These are phyloP conservation scores for Scedosporium apiospermum DNA, from an alignment of 2,329 filamentous ascomycete species.

Conservation along the genomic window DNA sequence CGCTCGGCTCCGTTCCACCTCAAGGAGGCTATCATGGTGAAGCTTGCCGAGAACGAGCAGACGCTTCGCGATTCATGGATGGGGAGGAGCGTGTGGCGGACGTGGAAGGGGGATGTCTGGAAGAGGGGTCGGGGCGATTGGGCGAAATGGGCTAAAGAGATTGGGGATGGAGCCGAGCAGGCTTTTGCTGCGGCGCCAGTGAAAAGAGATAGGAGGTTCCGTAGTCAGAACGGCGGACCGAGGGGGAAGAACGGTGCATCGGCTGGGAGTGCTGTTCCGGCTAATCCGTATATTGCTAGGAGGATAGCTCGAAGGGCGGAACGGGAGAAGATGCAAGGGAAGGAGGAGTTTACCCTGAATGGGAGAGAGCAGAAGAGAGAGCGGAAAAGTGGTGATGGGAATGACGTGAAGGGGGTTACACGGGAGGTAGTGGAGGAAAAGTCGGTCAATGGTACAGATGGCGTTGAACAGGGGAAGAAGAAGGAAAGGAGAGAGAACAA, in stretches of 20 bases:
- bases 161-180: neutral
- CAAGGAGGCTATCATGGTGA: conserved; percentile 44
- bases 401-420: neutral
- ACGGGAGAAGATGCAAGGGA: conserved; percentile 2
- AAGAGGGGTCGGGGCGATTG: conserved; percentile 42
- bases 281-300: conserved; percentile 5
- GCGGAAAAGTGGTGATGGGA: neutral
- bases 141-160: conserved; percentile 46
- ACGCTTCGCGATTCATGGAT: conserved; percentile 43
- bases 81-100: conserved; percentile 46
- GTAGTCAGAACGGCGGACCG: neutral
- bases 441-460: neutral
- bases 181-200: conserved; percentile 2
- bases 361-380: neutral
- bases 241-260: neutral
- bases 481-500: conserved; percentile 7
- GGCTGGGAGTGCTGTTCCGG: neutral
- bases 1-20: conserved; percentile 43
- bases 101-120: conserved; percentile 50
- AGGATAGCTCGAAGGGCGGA: conserved; percentile 5
- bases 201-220: neutral
- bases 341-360: neutral
- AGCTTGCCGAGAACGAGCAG: conserved; percentile 36
- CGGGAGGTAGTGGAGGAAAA: neutral
- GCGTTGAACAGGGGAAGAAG: neutral